These are phyloP conservation scores for Paracamarosporium sp. DNA, from an alignment of 2,329 filamentous ascomycete genomes.

Conservation along the genomic window DNA sequence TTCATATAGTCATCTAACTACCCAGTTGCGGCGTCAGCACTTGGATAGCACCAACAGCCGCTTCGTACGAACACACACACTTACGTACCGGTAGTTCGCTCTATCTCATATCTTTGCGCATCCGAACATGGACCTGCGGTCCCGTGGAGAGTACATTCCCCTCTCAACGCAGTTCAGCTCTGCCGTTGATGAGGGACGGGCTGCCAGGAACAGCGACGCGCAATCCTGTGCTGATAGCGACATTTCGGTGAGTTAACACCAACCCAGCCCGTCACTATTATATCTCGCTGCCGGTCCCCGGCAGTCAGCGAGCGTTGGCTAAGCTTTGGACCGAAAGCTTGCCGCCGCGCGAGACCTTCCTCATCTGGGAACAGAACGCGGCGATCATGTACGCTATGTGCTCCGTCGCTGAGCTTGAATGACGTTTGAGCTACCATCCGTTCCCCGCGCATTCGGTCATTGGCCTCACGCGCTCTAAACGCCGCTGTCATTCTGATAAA, in stretches of 20 bases:
- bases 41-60: background rate
- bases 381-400: background rate
- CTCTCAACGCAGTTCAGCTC: background rate
- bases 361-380: background rate
- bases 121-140: background rate
- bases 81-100: background rate
- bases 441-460: background rate
- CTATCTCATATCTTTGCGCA: no score
- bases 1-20: background rate
- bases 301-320: conserved; percentile 1
- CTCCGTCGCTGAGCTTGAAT: background rate
- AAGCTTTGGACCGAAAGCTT: conserved; percentile 2
- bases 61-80: background rate
- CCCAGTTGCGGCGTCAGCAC: background rate
- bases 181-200: background rate
- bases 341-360: background rate
- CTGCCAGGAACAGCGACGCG: background rate
- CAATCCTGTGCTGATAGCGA: background rate
- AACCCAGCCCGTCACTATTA: background rate
- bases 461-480: background rate
- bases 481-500: background rate
- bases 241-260: background rate
- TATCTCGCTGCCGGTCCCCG: background rate
- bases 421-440: background rate
- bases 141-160: background rate